Base-by-base conservation (phyloP, 2,329 filamentous ascomycete species). In the Aspergillus tamarii region DNA sequence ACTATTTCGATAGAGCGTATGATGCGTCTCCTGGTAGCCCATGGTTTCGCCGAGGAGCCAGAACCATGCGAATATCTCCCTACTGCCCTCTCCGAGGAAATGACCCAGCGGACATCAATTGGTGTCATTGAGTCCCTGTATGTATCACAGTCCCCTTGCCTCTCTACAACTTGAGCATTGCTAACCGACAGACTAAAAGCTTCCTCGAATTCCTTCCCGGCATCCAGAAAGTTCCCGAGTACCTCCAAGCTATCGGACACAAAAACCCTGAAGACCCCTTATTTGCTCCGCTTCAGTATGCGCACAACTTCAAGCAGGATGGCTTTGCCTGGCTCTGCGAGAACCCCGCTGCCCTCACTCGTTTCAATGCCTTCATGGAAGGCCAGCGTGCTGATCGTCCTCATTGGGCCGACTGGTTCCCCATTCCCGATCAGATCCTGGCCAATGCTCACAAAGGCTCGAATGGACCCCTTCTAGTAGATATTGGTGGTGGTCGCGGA, bases 401-500 rank as follows among this genome's bases (percentile, higher is more conserved):
- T 5, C 63, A 69, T 53, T 72, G 69, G 70, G 67, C 54, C 6
- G 70, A 72, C 41, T 72, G 67, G 67, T 73, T 72, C 59, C 69
- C 67, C 10, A 62, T 72, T 14, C 63, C 34, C 0, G 67, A 72
- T 21, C 63, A 41, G 4, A 62, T 71, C 28, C 41, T 72, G 1
- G 28, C 68, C 21, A 57, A 56, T 7, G 48, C 62, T 11, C 64
- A 66, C 5, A 23, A 64, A 23, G 61, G n/a, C 16, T 41, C 69
- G 10, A 61, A 70, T 0, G 53, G 36, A 10, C 57, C 66, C 4
- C 58, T 72, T 19, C 26, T 77, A 28, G 79, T 83, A 1, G 81
- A 83, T 67, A 73, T 83, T 8, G 81, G 79, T 9, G 81, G 79
- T n/a, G 74, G 75, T 10, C 64, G 74, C 0, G 81, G 81, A 3